phyloP scores from a whole-genome alignment of 306 rosid species.

The Argentina anserina region DNA sequence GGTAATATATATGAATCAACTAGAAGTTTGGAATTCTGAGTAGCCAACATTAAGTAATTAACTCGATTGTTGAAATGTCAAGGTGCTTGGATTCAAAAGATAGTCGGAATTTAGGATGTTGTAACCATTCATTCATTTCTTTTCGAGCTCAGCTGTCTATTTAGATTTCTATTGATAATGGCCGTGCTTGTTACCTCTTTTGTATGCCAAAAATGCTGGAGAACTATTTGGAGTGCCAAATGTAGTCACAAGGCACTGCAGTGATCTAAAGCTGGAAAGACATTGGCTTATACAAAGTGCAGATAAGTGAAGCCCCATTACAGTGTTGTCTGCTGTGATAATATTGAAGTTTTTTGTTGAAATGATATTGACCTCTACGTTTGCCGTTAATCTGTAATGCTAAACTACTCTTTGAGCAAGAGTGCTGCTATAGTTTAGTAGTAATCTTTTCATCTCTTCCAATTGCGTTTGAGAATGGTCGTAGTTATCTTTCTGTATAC shows the following conservation, averaged over 20 bases:
- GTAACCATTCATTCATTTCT: background rate
- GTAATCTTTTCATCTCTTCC: constrained; percentile 25
- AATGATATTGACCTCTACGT: constrained; percentile 19
- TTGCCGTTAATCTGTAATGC: constrained; percentile 15
- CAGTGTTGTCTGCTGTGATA: constrained; percentile 25
- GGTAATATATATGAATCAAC: background rate
- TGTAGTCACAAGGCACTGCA: constrained; percentile 25
- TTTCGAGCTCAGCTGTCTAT: background rate
- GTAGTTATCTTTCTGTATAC: constrained; percentile 6
- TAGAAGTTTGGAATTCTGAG: background rate
- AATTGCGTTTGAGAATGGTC: constrained; percentile 14
- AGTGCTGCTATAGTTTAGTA: constrained; percentile 20
- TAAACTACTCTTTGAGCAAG: constrained; percentile 28
- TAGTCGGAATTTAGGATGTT: background rate
- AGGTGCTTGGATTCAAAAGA: background rate
- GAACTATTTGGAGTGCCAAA: constrained; percentile 18
- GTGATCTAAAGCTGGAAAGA: constrained; percentile 9
- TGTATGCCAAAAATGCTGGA: background rate
- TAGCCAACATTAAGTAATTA: background rate
- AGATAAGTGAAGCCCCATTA: constrained; percentile 32
- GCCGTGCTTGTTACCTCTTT: background rate
- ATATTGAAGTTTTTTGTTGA: constrained; percentile 31
- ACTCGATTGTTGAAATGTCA: background rate
- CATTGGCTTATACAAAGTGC: constrained; percentile 38
- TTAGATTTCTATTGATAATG: background rate